These are phyloP conservation scores for Cercospora zeina DNA, from an alignment of 2,329 filamentous ascomycete species.

Conservation along the genomic window DNA sequence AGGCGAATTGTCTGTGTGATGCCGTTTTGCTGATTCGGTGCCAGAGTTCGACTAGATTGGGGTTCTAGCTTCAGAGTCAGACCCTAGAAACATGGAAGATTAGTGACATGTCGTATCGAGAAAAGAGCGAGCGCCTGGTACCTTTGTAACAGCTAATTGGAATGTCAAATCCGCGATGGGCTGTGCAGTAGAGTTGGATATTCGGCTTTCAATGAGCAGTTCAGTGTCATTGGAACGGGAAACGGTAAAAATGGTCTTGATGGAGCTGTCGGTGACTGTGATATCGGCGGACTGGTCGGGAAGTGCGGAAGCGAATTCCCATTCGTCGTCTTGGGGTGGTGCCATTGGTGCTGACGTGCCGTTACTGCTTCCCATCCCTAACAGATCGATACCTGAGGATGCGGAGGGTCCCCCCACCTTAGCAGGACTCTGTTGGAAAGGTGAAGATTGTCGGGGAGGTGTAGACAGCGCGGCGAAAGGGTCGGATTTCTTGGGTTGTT, in stretches of 20 bases:
- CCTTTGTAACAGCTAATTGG: slow-evolving; percentile 91
- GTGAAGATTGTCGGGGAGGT: slow-evolving; percentile 53
- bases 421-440: slow-evolving; percentile 51
- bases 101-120: not conserved
- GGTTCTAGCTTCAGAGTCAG: slow-evolving; percentile 80
- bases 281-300: slow-evolving; percentile 66
- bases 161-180: slow-evolving; percentile 80
- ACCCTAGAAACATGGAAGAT: slow-evolving; percentile 54
- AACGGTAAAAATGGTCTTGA: slow-evolving; percentile 70
- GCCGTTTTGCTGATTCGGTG: slow-evolving; percentile 69
- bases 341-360: slow-evolving; percentile 48
- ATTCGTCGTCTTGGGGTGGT: slow-evolving; percentile 72
- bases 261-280: slow-evolving; percentile 65
- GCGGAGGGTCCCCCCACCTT: slow-evolving; percentile 39
- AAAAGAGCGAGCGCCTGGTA: slow-evolving; percentile 43
- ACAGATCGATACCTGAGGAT: slow-evolving; percentile 32
- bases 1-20: slow-evolving; percentile 80
- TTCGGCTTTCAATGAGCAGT: slow-evolving; percentile 72
- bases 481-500: slow-evolving; percentile 49
- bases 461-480: slow-evolving; percentile 62
- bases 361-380: slow-evolving; percentile 37
- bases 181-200: slow-evolving; percentile 75
- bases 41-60: slow-evolving; percentile 75
- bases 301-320: slow-evolving; percentile 86
- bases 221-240: slow-evolving; percentile 58